These are phyloP conservation scores for Trichoderma polysporum DNA, from an alignment of 2,329 filamentous ascomycete genomes.

Conservation along the genomic window DNA sequence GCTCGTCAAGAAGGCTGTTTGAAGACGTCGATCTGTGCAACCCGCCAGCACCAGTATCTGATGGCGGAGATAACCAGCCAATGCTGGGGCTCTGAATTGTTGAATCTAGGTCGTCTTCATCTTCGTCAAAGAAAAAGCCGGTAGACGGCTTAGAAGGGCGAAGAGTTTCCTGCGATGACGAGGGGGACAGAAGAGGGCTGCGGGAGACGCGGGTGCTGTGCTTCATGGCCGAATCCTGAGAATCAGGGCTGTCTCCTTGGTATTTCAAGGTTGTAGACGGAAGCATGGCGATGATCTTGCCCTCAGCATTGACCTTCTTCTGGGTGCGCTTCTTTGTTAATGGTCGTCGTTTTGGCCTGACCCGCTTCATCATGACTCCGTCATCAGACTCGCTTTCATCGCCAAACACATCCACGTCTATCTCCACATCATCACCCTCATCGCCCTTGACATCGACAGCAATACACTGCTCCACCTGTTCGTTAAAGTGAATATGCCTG, in stretches of 20 bases:
- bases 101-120: constrained; percentile 52
- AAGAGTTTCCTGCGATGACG: constrained; percentile 79
- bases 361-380: constrained; percentile 78
- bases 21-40: constrained; percentile 51
- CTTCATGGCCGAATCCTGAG: constrained; percentile 60
- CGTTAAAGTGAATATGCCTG: constrained; percentile 94
- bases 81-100: constrained; percentile 30
- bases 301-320: constrained; percentile 55
- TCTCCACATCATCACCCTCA: constrained; percentile 67
- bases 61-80: constrained; percentile 33
- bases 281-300: constrained; percentile 83
- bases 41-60: constrained; percentile 29
- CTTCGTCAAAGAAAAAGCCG: constrained; percentile 62
- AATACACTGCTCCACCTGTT: constrained; percentile 93
- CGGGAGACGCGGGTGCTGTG: constrained; percentile 51
- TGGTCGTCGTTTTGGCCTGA: constrained; percentile 55
- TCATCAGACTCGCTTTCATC: constrained; percentile 73
- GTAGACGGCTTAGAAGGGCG: constrained; percentile 67
- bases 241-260: constrained; percentile 71
- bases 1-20: constrained; percentile 50
- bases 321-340: constrained; percentile 43
- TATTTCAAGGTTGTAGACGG: constrained; percentile 88
- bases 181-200: constrained; percentile 62
- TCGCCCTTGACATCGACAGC: constrained; percentile 84
- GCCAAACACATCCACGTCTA: constrained; percentile 41